These are phyloP conservation scores for Serendipita indica DNA, from an alignment of 768 basidiomycete genomes.

Conservation along the genomic window DNA sequence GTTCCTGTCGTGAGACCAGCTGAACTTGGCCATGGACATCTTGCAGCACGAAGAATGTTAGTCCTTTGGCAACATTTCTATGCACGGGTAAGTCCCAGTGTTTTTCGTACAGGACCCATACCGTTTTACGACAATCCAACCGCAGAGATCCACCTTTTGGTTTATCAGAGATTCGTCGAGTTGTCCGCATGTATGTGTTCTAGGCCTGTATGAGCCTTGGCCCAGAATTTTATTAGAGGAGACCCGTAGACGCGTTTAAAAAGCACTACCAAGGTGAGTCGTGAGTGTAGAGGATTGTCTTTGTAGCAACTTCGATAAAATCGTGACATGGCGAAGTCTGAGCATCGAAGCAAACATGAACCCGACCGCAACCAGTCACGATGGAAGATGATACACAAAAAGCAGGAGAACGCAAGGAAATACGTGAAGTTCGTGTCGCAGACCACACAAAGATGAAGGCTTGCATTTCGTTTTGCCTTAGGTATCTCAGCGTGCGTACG, in stretches of 20 bases:
- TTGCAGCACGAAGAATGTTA: slow-evolving; percentile 79
- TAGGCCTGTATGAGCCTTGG: slow-evolving; percentile 40
- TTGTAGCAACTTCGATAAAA: not conserved
- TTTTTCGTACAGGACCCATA: slow-evolving; percentile 24
- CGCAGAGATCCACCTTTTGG: slow-evolving; percentile 50
- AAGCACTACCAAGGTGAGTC: not conserved
- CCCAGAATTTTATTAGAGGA: not conserved
- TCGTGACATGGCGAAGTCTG: not conserved
- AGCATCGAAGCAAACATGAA: not conserved
- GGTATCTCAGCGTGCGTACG: slow-evolving; percentile 2
- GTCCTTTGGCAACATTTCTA: slow-evolving; percentile 49
- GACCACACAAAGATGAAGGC: slow-evolving; percentile 8
- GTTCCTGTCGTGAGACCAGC: slow-evolving; percentile 46
- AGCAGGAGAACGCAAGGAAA: not conserved
- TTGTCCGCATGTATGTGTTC: slow-evolving; percentile 51
- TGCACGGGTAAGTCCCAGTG: not conserved
- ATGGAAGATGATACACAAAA: not conserved
- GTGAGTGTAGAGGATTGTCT: not conserved
- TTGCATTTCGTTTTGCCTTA: not conserved
- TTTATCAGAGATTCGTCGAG: slow-evolving; percentile 41
- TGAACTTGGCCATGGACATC: slow-evolving; percentile 68
- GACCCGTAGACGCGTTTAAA: not conserved
- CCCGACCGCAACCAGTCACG: not conserved
- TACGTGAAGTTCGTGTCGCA: not conserved
- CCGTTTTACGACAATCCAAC: slow-evolving; percentile 75